Conservation (phyloP, 345 rosid species). For the Citrus australasica region DNA sequence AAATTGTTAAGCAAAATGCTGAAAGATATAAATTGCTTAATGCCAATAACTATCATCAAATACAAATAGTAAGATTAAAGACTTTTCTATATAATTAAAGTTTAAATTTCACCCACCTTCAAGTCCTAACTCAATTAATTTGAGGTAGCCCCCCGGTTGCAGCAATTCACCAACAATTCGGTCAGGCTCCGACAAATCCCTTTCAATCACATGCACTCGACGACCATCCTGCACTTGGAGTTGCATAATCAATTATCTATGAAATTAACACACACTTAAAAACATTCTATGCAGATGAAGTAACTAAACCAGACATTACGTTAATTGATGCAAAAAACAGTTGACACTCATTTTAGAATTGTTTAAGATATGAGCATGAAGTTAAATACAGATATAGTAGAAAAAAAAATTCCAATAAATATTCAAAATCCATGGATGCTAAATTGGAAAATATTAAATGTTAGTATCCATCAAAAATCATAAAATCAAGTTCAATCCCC, state of each 20-base stretch:
- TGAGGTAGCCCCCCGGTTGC: slow-evolving; percentile 77
- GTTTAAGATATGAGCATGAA: not conserved
- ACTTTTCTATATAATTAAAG: not conserved
- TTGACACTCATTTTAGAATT: not conserved
- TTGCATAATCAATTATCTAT: slow-evolving; percentile 5
- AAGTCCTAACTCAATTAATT: slow-evolving; percentile 66
- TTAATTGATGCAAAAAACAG: not conserved
- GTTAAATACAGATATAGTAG: not conserved
- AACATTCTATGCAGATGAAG: not conserved
- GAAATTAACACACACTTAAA: not conserved
- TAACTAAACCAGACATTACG: not conserved
- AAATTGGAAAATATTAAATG: not conserved
- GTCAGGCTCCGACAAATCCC: slow-evolving; percentile 70
- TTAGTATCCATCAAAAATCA: not conserved
- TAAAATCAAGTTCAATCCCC: not conserved
- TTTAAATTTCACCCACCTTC: slow-evolving; percentile 39
- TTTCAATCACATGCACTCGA: slow-evolving; percentile 60
- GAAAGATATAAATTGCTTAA: not conserved
- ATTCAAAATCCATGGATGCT: not conserved
- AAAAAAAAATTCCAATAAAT: not conserved
- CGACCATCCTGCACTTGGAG: slow-evolving; percentile 56
- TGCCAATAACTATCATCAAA: not conserved
- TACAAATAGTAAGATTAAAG: not conserved
- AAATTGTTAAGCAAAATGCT: not conserved
- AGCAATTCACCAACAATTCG: slow-evolving; percentile 75